A percentile compares a stretch with the other conserved stretches of the same genome.
Conservation (phyloP, 2,329 filamentous ascomycete species). For the Verticillium tricorpus region DNA sequence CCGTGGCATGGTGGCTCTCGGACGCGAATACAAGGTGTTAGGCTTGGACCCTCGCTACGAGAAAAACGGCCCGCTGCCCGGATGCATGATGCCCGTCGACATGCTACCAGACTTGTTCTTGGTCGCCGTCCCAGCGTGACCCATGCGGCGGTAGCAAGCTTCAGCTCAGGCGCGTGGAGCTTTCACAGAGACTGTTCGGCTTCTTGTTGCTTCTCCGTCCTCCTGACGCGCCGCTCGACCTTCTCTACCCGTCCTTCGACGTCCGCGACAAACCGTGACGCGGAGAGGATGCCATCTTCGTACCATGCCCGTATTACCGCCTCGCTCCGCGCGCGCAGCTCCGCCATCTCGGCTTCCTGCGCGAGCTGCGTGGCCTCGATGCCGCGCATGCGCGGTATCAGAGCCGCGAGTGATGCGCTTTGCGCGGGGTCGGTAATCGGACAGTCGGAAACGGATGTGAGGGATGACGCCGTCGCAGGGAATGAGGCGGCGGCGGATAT, state of each 20-base stretch:
- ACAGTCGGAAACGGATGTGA: slow-evolving; percentile 52
- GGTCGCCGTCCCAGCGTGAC: not conserved
- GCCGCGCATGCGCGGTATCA: slow-evolving; percentile 59
- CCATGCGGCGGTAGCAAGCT: not conserved
- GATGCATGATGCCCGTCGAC: too few species aligned
- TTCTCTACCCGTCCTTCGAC: slow-evolving; percentile 64
- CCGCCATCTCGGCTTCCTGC: slow-evolving; percentile 58
- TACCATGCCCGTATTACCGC: slow-evolving; percentile 65
- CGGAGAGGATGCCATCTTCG: slow-evolving; percentile 63
- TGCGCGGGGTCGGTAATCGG: slow-evolving; percentile 51
- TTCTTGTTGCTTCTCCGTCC: slow-evolving; percentile 56
- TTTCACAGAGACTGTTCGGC: slow-evolving; percentile 24
- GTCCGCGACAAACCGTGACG: slow-evolving; percentile 65
- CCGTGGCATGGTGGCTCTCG: too few species aligned
- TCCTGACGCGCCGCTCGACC: slow-evolving; percentile 61
- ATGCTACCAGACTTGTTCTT: too few species aligned
- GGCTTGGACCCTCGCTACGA: too few species aligned
- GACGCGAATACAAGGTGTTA: too few species aligned
- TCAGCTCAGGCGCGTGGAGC: not conserved
- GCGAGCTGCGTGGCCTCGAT: slow-evolving; percentile 56
- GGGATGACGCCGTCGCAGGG: slow-evolving; percentile 49
- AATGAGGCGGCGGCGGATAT: slow-evolving; percentile 53
- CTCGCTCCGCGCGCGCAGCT: slow-evolving; percentile 61
- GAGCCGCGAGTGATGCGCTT: slow-evolving; percentile 50
- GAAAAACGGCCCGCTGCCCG: too few species aligned